Evolutionary conservation across 306 rosid genomes (phyloP).

Genomic region (Acacia crassicarpa): DNA sequence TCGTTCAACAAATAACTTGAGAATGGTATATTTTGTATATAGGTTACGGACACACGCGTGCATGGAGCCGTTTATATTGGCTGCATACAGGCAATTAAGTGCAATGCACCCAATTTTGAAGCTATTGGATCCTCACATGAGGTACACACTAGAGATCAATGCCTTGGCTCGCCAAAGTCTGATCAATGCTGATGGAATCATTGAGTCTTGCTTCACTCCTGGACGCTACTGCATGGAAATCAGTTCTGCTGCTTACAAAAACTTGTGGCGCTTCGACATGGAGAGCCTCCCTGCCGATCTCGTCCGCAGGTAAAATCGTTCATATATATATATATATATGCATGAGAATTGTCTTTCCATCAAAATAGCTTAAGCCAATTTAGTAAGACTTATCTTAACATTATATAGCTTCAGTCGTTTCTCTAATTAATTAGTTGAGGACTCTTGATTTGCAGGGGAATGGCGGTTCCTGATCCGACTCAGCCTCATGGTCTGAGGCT

Average conservation of each 20-base stretch:
- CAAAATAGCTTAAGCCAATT: no score
- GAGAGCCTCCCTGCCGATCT: slow-evolving; percentile 86
- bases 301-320: slow-evolving; percentile 49
- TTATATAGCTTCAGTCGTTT: no score
- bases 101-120: slow-evolving; percentile 88
- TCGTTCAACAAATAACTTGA: background rate
- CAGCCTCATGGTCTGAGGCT: slow-evolving; percentile 88
- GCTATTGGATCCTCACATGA: slow-evolving; percentile 89
- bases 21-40: background rate
- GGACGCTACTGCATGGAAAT: slow-evolving; percentile 85
- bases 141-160: slow-evolving; percentile 79
- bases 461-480: slow-evolving; percentile 84
- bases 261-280: slow-evolving; percentile 77
- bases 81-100: slow-evolving; percentile 86
- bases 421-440: no score
- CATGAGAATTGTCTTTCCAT: no score
- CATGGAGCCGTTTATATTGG: slow-evolving; percentile 73
- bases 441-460: slow-evolving; percentile 50
- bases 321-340: no score
- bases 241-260: slow-evolving; percentile 73
- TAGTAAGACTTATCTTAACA: no score
- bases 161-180: slow-evolving; percentile 69
- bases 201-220: slow-evolving; percentile 79
- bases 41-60: slow-evolving; percentile 85
- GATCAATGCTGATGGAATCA: slow-evolving; percentile 66